phyloP scores from a whole-genome alignment of 345 rosid species.

The Arabidopsis arenosa region DNA sequence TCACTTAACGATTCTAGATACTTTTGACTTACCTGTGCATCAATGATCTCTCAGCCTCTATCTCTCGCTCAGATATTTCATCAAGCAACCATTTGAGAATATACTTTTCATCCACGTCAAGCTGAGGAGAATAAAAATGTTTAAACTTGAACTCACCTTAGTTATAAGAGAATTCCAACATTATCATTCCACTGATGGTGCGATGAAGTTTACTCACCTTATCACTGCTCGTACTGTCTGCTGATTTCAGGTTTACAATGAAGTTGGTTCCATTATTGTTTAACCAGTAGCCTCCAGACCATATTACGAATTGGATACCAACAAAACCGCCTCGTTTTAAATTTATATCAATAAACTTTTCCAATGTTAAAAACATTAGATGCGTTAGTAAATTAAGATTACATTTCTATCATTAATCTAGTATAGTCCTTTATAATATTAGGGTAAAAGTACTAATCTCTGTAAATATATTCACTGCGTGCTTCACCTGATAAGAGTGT shows the following conservation, averaged over 20 bases:
- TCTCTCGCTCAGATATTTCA: constrained; percentile 64
- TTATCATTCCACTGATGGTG: constrained; percentile 16
- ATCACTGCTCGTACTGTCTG: constrained; percentile 41
- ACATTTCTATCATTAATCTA: too few relatives aligned
- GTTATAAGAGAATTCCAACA: neutral
- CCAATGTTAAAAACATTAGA: constrained; percentile 3
- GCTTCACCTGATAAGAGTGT: constrained; percentile 59
- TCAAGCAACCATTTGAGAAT: constrained; percentile 68
- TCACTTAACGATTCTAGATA: constrained; percentile 14
- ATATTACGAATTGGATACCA: constrained; percentile 65
- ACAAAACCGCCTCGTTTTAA: constrained; percentile 53
- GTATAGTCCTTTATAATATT: neutral
- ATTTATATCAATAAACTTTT: constrained; percentile 53
- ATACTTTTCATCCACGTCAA: constrained; percentile 48
- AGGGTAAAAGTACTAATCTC: neutral
- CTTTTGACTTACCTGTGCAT: constrained; percentile 60
- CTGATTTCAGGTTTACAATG: constrained; percentile 45
- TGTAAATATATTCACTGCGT: neutral
- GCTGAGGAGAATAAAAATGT: constrained; percentile 39
- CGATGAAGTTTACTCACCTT: constrained; percentile 46
- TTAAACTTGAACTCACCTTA: neutral
- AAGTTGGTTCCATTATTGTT: constrained; percentile 63
- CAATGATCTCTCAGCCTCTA: constrained; percentile 70
- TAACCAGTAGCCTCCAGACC: constrained; percentile 62
- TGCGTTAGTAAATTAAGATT: constrained; percentile 12